Base-by-base conservation (phyloP, 106 monocot genomes). In the Posidonia australis region DNA sequence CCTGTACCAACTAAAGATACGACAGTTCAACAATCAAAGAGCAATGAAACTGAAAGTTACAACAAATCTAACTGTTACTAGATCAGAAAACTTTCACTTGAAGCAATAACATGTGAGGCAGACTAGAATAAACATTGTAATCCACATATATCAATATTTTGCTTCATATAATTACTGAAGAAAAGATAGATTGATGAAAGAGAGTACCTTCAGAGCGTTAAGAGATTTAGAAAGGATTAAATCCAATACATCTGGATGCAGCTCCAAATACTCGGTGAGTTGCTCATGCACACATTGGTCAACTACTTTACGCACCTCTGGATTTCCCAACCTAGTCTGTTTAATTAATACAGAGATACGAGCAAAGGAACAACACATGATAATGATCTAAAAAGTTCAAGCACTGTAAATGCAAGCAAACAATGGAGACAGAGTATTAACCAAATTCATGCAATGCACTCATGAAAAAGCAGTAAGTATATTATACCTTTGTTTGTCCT, bases 271-370 rank as follows among this genome's bases (percentile, higher is more conserved):
- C 70, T 91, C 87, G 1, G 90, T 91, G 16, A 98, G 67, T 76
- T 87, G 70, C 49, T 98, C 96, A 62, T 90, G 96, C 63, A 87
- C 80, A 72, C 84, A 87, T 46, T 98, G 96, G 27, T 98, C 96
- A 61, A 98, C 96, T 45, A 98, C 44, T 69, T 51, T 98, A 32
- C 96, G 74, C 12, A 98, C 90, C 72, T 98, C 96, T 57, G 96
- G 96, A 76, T 98, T 98, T 71, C 96, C 96, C 63, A 98, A 70
- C 65, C 96, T 84, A 63, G 96, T 98, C 96, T 98, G 61, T 67
- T 20, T 66, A 24, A 29, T 21, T 26, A 44, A 49, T n/a, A 44
- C 20, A 62, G 13, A 29, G 32, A 16, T 27, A 46, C 2, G 42
- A n/a, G 18, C 2, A 63, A 48, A 44, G 44, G 47, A 49, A 36